Conservation (phyloP, 2,329 filamentous ascomycete species). For the Aspergillus jensenii region DNA sequence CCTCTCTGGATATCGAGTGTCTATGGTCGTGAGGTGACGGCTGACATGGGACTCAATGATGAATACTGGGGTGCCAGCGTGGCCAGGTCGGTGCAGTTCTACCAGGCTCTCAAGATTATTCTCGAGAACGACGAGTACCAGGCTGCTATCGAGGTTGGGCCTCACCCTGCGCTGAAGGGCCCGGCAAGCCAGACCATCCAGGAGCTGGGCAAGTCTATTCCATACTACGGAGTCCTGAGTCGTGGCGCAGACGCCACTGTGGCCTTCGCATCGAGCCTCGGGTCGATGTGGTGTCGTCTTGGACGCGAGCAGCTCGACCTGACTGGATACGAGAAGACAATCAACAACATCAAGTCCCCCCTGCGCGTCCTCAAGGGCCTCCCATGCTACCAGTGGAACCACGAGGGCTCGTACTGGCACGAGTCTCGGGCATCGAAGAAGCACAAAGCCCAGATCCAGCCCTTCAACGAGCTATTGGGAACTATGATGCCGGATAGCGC, state of each 20-base stretch:
- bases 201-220: background rate
- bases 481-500: background rate
- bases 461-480: background rate
- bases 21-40: background rate
- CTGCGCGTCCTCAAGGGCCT: background rate
- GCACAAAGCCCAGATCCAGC: background rate
- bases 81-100: slow-evolving; percentile 24
- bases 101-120: slow-evolving; percentile 19
- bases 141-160: slow-evolving; percentile 10
- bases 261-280: background rate
- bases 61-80: slow-evolving; percentile 33
- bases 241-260: background rate
- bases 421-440: background rate
- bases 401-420: background rate
- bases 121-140: slow-evolving; percentile 9
- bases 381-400: background rate
- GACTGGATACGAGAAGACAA: background rate
- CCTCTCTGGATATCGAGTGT: slow-evolving; percentile 7
- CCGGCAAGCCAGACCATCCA: background rate
- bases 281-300: background rate
- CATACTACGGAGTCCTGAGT: background rate
- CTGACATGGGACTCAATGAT: background rate
- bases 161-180: background rate
- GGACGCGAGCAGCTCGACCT: background rate
- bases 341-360: background rate